Conservation (phyloP, 768 basidiomycete genomes). For the Tephrocybe sp. region DNA sequence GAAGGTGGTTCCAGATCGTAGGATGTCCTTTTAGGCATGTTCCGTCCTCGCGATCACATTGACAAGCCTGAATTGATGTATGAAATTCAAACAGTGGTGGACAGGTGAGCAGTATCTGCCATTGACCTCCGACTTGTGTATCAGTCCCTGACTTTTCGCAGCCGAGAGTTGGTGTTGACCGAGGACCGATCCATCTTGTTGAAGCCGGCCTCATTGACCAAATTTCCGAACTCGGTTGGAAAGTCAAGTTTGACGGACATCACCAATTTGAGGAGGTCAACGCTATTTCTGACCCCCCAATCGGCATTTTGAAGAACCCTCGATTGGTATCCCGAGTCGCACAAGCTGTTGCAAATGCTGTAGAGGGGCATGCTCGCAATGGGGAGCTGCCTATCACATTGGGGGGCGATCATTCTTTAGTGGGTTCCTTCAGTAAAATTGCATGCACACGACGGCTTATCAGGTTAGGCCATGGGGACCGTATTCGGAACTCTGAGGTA, state of each 20-base stretch:
- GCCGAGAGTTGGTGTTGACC: slow-evolving; percentile 81
- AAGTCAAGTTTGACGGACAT: slow-evolving; percentile 87
- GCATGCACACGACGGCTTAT: slow-evolving; percentile 7
- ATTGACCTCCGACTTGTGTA: neutral
- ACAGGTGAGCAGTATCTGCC: slow-evolving; percentile 43
- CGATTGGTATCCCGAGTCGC: slow-evolving; percentile 82
- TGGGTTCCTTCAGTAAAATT: slow-evolving; percentile 33
- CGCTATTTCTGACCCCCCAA: slow-evolving; percentile 67
- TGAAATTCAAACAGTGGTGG: slow-evolving; percentile 49
- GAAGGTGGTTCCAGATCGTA: slow-evolving; percentile 60
- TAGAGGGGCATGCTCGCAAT: slow-evolving; percentile 72
- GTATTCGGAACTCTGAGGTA: slow-evolving; percentile 86
- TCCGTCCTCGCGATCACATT: slow-evolving; percentile 8
- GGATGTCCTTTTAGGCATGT: slow-evolving; percentile 94
- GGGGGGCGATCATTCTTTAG: slow-evolving; percentile 95
- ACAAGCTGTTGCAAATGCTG: slow-evolving; percentile 72
- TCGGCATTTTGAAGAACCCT: slow-evolving; percentile 90
- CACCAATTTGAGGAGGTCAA: slow-evolving; percentile 83
- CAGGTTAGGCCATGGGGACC: slow-evolving; percentile 80
- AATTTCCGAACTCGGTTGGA: slow-evolving; percentile 80
- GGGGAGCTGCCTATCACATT: slow-evolving; percentile 88
- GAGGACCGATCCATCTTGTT: slow-evolving; percentile 86
- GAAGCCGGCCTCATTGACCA: slow-evolving; percentile 83
- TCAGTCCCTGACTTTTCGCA: slow-evolving; percentile 29
- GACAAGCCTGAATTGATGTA: slow-evolving; percentile 1